Evolutionary conservation across 2,329 filamentous ascomycete species (phyloP).

Genomic region (Sporothrix luriei): DNA sequence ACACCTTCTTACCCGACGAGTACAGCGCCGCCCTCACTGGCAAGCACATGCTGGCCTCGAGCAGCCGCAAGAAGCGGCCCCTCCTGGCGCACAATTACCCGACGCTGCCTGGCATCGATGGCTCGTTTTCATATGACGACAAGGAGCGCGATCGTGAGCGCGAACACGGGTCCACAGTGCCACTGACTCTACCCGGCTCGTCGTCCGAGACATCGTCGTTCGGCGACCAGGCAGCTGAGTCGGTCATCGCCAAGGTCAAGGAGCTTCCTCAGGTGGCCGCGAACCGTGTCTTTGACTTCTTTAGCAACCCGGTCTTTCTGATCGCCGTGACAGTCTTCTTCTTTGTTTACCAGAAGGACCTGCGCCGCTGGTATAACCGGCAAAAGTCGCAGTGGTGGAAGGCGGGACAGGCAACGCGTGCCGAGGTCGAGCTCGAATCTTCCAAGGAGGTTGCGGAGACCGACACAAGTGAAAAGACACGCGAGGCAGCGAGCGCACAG

Average conservation of each 20-base stretch:
- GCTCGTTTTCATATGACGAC: not conserved
- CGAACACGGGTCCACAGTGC: not conserved
- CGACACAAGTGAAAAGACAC: not conserved
- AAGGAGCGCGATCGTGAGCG: constrained; percentile 7
- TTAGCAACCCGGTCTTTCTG: constrained; percentile 58
- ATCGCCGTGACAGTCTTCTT: constrained; percentile 51
- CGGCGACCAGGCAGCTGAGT: constrained; percentile 23
- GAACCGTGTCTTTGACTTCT: constrained; percentile 56
- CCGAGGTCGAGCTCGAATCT: not conserved
- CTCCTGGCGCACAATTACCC: constrained; percentile 22
- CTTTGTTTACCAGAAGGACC: constrained; percentile 45
- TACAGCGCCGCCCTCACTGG: constrained; percentile 67
- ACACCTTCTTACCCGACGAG: constrained; percentile 46
- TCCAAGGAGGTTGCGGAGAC: not conserved
- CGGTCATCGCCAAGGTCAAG: constrained; percentile 55
- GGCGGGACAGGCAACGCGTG: not conserved
- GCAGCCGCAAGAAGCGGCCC: not conserved
- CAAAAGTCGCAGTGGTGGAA: constrained; percentile 32
- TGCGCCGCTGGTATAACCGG: constrained; percentile 35
- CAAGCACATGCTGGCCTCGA: constrained; percentile 61
- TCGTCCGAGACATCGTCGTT: constrained; percentile 40
- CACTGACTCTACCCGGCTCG: constrained; percentile 34
- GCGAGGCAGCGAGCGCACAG: not conserved
- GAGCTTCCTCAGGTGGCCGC: constrained; percentile 54
- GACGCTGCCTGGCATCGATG: constrained; percentile 30